Percentiles rank a stretch among this genome's conserved stretches.
Evolutionary conservation across 768 basidiomycete species (phyloP).

Genomic region (Sistotremastrum suecicum): DNA sequence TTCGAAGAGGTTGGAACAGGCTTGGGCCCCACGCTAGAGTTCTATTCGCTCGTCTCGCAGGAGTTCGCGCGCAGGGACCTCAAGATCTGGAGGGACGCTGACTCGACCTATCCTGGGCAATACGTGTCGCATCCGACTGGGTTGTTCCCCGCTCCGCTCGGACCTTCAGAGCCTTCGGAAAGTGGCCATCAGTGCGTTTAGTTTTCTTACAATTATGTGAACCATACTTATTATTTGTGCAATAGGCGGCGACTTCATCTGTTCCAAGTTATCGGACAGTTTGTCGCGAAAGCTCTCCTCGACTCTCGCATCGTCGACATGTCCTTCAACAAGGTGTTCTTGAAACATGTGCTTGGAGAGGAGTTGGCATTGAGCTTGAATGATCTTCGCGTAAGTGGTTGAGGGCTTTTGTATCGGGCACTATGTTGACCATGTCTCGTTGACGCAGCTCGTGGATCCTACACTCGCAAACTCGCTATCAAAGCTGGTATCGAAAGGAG

Average conservation of each 20-base stretch:
- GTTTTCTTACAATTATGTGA: slow-evolving; percentile 1
- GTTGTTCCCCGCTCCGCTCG: slow-evolving; percentile 78
- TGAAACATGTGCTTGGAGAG: slow-evolving; percentile 80
- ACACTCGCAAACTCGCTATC: slow-evolving; percentile 76
- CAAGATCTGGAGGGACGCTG: slow-evolving; percentile 86
- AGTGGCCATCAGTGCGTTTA: slow-evolving; percentile 61
- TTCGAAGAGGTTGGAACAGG: slow-evolving; percentile 99
- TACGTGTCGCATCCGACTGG: slow-evolving; percentile 81
- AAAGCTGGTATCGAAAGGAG: slow-evolving; percentile 48
- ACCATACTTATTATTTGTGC: slow-evolving; percentile 4
- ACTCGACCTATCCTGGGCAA: slow-evolving; percentile 38
- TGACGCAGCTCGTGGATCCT: slow-evolving; percentile 60
- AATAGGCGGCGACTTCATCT: slow-evolving; percentile 71
- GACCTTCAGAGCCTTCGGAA: slow-evolving; percentile 48
- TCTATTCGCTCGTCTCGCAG: slow-evolving; percentile 92
- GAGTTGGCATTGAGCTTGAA: slow-evolving; percentile 72
- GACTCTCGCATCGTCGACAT: slow-evolving; percentile 97
- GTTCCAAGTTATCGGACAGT: slow-evolving; percentile 85
- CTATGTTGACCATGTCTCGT: slow-evolving; percentile 4
- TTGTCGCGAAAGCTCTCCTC: slow-evolving; percentile 91
- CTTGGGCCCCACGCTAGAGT: slow-evolving; percentile 92
- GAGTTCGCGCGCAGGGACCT: slow-evolving; percentile 85
- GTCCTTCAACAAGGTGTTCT: slow-evolving; percentile 88
- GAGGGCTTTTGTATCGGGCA: neutral
- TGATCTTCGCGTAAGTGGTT: slow-evolving; percentile 52